Conservation (phyloP, 495 filamentous ascomycete genomes). For the Neurospora sublineolata region DNA sequence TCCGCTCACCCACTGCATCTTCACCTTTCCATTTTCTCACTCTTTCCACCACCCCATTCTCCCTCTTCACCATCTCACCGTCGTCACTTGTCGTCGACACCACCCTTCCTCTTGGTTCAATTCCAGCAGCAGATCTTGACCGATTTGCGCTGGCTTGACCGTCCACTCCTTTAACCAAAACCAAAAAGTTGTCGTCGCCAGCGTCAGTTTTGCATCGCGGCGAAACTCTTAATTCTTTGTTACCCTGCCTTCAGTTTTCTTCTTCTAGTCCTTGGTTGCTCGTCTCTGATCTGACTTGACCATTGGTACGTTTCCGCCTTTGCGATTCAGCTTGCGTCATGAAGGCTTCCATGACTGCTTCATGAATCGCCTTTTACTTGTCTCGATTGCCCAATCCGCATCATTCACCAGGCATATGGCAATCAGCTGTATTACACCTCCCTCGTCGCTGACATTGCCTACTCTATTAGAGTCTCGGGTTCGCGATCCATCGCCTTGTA, state of each 20-base stretch:
- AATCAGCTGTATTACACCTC: neutral
- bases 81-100: constrained; percentile 15
- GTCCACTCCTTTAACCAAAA: constrained; percentile 37
- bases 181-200: constrained; percentile 1
- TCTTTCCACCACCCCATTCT: constrained; percentile 9
- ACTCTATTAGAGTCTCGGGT: neutral
- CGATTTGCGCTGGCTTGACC: constrained; percentile 40
- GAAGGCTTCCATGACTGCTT: neutral
- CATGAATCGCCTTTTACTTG: neutral
- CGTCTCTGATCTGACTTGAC: constrained; percentile 5
- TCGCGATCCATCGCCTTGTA: constrained; percentile 9
- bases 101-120: constrained; percentile 30
- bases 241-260: constrained; percentile 5
- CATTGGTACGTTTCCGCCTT: constrained; percentile 9
- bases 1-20: constrained; percentile 1
- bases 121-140: constrained; percentile 34
- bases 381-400: neutral
- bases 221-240: constrained; percentile 16
- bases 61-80: constrained; percentile 7
- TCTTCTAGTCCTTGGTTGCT: constrained; percentile 10
- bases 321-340: neutral
- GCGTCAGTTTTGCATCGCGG: constrained; percentile 17
- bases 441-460: constrained; percentile 9
- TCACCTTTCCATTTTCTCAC: constrained; percentile 10
- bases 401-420: neutral